Evolutionary conservation across 2,329 filamentous ascomycete genomes (phyloP).

Genomic region (Orbilia brochopaga): DNA sequence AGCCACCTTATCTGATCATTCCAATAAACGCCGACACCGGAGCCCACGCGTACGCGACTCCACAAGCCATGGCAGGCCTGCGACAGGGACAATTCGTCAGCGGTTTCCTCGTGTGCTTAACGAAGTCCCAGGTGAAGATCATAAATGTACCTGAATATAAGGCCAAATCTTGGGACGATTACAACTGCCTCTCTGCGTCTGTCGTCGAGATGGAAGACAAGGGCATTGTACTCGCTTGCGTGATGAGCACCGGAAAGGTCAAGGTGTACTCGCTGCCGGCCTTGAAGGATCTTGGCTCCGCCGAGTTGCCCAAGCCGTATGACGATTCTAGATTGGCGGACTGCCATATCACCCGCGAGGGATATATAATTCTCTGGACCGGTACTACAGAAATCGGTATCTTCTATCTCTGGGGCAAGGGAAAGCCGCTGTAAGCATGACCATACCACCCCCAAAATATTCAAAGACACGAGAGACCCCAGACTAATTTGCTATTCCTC

Average conservation of each 20-base stretch:
- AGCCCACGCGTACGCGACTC: constrained; percentile 75
- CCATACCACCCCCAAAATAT: background rate
- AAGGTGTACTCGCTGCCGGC: constrained; percentile 86
- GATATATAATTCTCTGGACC: constrained; percentile 85
- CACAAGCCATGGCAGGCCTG: constrained; percentile 74
- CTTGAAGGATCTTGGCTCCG: constrained; percentile 76
- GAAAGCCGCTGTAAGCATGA: constrained; percentile 66
- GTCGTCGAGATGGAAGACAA: constrained; percentile 76
- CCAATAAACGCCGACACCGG: constrained; percentile 82
- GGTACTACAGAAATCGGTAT: constrained; percentile 84
- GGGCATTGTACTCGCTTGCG: constrained; percentile 77
- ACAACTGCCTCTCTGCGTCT: constrained; percentile 74
- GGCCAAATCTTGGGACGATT: constrained; percentile 87
- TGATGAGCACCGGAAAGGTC: constrained; percentile 81
- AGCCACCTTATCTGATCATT: constrained; percentile 73
- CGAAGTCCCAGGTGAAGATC: constrained; percentile 75
- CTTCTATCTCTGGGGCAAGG: constrained; percentile 82
- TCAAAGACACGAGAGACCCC: no score
- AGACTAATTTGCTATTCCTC: background rate
- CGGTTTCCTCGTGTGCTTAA: constrained; percentile 80
- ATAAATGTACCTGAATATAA: constrained; percentile 85
- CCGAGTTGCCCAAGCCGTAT: constrained; percentile 30
- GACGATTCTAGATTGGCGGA: constrained; percentile 32
- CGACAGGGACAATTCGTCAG: constrained; percentile 76
- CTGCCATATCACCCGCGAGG: constrained; percentile 57